These are phyloP conservation scores for Podospora appendiculata DNA, from an alignment of 495 filamentous ascomycete species.

Conservation along the genomic window DNA sequence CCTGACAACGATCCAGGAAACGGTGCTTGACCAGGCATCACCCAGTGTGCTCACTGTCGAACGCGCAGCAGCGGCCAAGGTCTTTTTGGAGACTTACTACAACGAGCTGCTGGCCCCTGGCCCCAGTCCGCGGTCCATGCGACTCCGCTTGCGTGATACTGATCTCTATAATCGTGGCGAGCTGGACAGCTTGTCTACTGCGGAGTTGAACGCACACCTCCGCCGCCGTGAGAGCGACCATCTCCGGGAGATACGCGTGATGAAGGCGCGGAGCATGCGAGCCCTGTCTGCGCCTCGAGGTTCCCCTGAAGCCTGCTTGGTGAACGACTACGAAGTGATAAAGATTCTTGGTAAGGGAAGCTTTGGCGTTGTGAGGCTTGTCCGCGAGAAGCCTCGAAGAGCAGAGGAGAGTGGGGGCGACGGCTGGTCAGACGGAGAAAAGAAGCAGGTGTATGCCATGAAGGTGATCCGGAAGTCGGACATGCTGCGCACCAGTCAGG, in stretches of 20 bases:
- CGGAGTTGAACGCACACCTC: constrained; percentile 48
- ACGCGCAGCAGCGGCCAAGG: constrained; percentile 67
- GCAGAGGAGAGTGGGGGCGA: background rate
- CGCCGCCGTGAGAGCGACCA: constrained; percentile 61
- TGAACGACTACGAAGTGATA: constrained; percentile 65
- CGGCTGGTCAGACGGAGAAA: constrained; percentile 15
- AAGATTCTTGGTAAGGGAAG: constrained; percentile 91
- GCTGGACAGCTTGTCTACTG: constrained; percentile 18
- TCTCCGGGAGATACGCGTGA: constrained; percentile 61
- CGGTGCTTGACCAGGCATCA: constrained; percentile 21
- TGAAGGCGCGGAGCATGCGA: constrained; percentile 54
- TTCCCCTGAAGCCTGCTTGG: constrained; percentile 13
- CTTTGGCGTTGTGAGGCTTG: constrained; percentile 84
- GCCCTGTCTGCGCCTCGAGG: constrained; percentile 20
- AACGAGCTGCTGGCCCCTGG: constrained; percentile 47
- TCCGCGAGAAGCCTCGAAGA: constrained; percentile 50
- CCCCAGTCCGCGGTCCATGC: constrained; percentile 50
- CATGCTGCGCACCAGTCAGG: constrained; percentile 84
- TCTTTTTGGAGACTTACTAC: constrained; percentile 81
- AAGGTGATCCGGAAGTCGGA: constrained; percentile 90
- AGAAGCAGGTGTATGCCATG: constrained; percentile 77
- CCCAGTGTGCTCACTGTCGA: constrained; percentile 74
- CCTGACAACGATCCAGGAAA: constrained; percentile 35
- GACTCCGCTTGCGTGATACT: constrained; percentile 59
- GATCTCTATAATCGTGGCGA: constrained; percentile 39